Percentiles rank a stretch among this genome's conserved stretches.
Conservation (phyloP, 345 rosid species). For the Bruguiera parviflora region DNA sequence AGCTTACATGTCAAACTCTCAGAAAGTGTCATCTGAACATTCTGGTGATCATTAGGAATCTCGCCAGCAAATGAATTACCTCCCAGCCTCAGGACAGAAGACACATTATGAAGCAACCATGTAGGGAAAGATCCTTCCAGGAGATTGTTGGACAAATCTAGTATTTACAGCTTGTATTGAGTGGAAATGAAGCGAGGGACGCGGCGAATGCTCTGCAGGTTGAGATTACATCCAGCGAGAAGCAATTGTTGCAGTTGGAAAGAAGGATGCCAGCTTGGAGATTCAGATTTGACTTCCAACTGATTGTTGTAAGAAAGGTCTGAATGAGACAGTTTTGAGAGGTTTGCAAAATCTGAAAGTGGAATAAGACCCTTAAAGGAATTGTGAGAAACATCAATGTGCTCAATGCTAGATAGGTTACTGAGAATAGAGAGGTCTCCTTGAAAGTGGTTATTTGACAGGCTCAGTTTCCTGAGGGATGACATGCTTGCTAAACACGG, state of each 20-base stretch:
- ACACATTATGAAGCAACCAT: constrained; percentile 26
- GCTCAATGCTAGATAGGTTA: constrained; percentile 16
- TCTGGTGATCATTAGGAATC: constrained; percentile 5
- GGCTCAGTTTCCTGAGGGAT: constrained; percentile 2
- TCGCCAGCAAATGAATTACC: constrained; percentile 15
- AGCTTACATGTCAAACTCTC: no score
- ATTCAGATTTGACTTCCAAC: constrained; percentile 18
- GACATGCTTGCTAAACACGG: constrained; percentile 19
- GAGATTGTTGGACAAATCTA: constrained; percentile 15
- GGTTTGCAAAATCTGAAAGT: constrained; percentile 17
- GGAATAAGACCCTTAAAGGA: constrained; percentile 7
- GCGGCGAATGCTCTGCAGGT: neutral
- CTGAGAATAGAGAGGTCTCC: constrained; percentile 12
- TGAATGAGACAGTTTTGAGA: constrained; percentile 10
- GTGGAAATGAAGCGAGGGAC: constrained; percentile 14
- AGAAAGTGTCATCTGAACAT: neutral
- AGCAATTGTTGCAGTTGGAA: constrained; percentile 16
- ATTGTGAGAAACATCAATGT: constrained; percentile 14
- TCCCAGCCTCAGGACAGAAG: constrained; percentile 11
- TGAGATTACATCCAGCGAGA: constrained; percentile 19
- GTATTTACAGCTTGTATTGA: neutral
- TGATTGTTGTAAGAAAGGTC: constrained; percentile 24
- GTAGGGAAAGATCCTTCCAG: constrained; percentile 14
- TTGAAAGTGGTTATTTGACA: constrained; percentile 13
- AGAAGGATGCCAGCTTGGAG: constrained; percentile 20